Percentiles rank a stretch among this genome's conserved stretches.
phyloP scores from a whole-genome alignment of 257 asterid species.

The Scutellaria minor region DNA sequence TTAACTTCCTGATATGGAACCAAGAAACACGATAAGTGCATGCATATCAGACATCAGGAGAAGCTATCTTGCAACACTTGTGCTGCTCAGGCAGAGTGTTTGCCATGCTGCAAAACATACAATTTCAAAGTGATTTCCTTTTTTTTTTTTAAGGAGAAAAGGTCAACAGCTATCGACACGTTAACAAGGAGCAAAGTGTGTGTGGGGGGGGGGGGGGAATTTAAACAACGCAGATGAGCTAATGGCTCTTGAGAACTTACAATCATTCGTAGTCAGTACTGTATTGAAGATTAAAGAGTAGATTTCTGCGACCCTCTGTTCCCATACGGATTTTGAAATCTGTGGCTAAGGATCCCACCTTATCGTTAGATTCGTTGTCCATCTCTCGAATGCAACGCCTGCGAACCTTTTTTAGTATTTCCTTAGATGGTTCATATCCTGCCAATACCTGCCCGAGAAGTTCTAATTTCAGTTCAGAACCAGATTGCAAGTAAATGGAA shows the following conservation, averaged over 20 bases:
- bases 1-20: constrained; percentile 18
- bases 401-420: constrained; percentile 69
- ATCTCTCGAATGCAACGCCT: constrained; percentile 87
- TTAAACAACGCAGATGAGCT: constrained; percentile 10
- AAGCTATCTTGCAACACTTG: constrained; percentile 31
- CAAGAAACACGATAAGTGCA: constrained; percentile 24
- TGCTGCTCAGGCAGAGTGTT: constrained; percentile 30
- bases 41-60: constrained; percentile 22
- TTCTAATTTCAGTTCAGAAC: constrained; percentile 10
- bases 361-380: constrained; percentile 65
- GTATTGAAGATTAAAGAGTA: constrained; percentile 63
- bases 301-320: constrained; percentile 59
- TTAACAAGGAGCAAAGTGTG: not conserved
- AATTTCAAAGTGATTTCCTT: not conserved
- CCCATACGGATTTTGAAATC: constrained; percentile 55
- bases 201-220: not conserved
- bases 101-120: constrained; percentile 4
- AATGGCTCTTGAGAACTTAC: constrained; percentile 41
- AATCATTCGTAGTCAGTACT: constrained; percentile 47
- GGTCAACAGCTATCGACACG: not conserved
- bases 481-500: constrained; percentile 9
- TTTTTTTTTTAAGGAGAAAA: not conserved
- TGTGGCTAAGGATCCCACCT: constrained; percentile 55
- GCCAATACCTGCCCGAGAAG: constrained; percentile 56
- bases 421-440: constrained; percentile 72